Conservation (phyloP, 1,139 yeast genomes). For the Ogataea hybrid region DNA sequence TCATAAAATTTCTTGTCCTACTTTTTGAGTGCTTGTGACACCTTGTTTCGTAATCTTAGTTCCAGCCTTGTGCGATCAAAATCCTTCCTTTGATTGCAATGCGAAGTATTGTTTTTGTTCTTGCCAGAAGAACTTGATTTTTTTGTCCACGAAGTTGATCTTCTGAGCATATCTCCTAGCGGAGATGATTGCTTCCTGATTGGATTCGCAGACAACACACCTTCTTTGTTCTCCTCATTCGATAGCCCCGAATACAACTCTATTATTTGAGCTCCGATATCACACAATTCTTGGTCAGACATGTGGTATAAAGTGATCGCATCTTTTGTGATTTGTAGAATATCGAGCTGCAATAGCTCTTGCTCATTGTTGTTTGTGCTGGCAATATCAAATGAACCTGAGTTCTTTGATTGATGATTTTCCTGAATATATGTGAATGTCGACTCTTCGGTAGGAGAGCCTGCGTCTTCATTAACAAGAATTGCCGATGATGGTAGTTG, state of each 20-base stretch:
- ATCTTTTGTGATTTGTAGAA: constrained; percentile 15
- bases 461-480: constrained; percentile 13
- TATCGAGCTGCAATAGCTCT: constrained; percentile 9
- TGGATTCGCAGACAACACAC: constrained; percentile 16
- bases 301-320: constrained; percentile 17
- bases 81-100: constrained; percentile 15
- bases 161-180: constrained; percentile 14
- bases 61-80: constrained; percentile 32
- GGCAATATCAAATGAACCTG: constrained; percentile 11
- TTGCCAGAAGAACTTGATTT: background rate
- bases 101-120: background rate
- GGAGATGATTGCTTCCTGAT: constrained; percentile 14
- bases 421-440: constrained; percentile 23
- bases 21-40: constrained; percentile 26
- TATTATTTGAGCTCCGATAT: constrained; percentile 15
- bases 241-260: constrained; percentile 21
- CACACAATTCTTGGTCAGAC: constrained; percentile 13
- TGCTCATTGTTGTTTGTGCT: background rate
- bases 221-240: constrained; percentile 19
- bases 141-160: constrained; percentile 2
- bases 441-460: constrained; percentile 11
- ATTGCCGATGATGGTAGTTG: constrained; percentile 15
- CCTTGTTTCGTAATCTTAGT: constrained; percentile 28
- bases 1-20: constrained; percentile 8
- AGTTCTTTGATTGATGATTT: constrained; percentile 19